Evolutionary conservation across 257 asterid genomes (phyloP).

Genomic region (Capsicum rhomboideum): DNA sequence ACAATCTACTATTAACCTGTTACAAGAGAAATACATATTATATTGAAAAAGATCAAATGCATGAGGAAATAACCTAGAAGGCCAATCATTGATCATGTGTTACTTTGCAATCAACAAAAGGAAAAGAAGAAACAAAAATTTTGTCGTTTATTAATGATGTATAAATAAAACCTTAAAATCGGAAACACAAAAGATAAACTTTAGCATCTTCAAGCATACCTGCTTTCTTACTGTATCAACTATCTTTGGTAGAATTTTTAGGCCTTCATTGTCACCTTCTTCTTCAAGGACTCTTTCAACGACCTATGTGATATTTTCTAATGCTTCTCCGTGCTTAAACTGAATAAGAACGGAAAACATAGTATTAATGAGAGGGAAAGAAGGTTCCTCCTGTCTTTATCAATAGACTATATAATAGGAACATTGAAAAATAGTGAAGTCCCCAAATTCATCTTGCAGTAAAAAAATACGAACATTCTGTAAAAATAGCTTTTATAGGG

Average conservation of each 20-base stretch:
- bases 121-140: too few species aligned
- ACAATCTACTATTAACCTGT: too few species aligned
- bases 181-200: background rate
- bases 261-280: constrained; percentile 81
- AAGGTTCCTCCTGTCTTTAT: background rate
- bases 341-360: too few species aligned
- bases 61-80: too few species aligned
- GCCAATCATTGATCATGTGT: too few species aligned
- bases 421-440: background rate
- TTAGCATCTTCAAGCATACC: constrained; percentile 33
- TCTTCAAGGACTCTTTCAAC: constrained; percentile 64
- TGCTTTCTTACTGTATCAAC: constrained; percentile 84
- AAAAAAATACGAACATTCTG: constrained; percentile 53
- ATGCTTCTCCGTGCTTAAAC: constrained; percentile 96
- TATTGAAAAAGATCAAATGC: too few species aligned
- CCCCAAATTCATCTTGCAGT: background rate
- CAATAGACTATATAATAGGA: background rate
- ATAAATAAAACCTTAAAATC: background rate
- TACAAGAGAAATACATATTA: too few species aligned
- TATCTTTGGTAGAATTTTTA: constrained; percentile 64
- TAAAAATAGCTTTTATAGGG: constrained; percentile 80
- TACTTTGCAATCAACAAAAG: too few species aligned
- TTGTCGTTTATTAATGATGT: too few species aligned
- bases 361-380: constrained; percentile 7
- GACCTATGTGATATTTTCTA: constrained; percentile 69